Conservation (phyloP, 768 basidiomycete genomes). For the Neoboletus magnificus region DNA sequence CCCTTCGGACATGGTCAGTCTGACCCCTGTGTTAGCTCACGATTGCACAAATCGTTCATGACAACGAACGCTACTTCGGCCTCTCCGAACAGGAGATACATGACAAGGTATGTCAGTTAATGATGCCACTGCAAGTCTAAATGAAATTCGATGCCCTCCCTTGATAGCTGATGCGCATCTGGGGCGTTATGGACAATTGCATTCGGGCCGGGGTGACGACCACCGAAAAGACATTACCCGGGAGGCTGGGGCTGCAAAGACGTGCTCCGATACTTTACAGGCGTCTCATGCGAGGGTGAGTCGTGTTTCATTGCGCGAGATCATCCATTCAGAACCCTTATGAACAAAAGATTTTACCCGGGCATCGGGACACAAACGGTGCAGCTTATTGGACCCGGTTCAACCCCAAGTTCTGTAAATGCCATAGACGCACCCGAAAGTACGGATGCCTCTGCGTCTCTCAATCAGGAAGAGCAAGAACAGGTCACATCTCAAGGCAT, state of each 20-base stretch:
- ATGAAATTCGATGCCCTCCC: not conserved
- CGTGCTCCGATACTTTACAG: constrained; percentile 88
- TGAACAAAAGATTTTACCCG: constrained; percentile 47
- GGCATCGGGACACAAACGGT: constrained; percentile 38
- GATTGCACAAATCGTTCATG: constrained; percentile 90
- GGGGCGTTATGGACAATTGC: constrained; percentile 91
- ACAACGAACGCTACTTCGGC: constrained; percentile 85
- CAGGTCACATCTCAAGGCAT: not conserved
- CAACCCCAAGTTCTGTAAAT: constrained; percentile 12
- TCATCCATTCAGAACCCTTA: constrained; percentile 20
- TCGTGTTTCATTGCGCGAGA: not conserved
- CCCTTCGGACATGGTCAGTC: not conserved
- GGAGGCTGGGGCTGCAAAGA: constrained; percentile 73
- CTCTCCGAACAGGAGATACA: constrained; percentile 73
- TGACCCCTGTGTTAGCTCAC: constrained; percentile 58
- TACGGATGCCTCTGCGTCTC: not conserved
- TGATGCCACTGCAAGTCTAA: not conserved
- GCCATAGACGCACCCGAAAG: constrained; percentile 26
- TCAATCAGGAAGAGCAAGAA: constrained; percentile 2
- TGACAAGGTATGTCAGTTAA: constrained; percentile 48
- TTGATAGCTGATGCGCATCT: constrained; percentile 65
- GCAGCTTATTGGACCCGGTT: constrained; percentile 35
- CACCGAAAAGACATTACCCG: constrained; percentile 76
- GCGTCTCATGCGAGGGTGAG: constrained; percentile 84
- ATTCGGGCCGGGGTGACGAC: constrained; percentile 84